Evolutionary conservation across 371 early-diverging fungal species (phyloP).

Genomic region (Lichtheimia corymbifera): DNA sequence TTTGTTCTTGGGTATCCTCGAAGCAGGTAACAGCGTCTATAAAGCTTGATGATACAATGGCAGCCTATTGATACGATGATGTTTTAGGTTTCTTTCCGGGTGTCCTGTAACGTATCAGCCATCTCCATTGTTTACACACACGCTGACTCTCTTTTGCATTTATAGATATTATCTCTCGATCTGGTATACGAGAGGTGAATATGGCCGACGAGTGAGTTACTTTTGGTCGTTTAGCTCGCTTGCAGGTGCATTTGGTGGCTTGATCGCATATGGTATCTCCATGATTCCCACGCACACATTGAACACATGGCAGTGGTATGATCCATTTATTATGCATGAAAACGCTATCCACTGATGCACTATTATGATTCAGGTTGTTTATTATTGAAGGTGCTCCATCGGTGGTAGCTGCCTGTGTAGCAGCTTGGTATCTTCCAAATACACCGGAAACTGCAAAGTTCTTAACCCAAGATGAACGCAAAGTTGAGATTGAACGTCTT

Average conservation of each 20-base stretch:
- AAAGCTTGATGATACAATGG: background rate
- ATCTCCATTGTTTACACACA: constrained; percentile 12
- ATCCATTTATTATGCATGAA: background rate
- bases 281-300: constrained; percentile 28
- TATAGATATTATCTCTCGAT: constrained; percentile 33
- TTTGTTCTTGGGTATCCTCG: constrained; percentile 23
- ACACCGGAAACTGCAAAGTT: constrained; percentile 58
- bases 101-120: constrained; percentile 25
- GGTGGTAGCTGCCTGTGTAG: constrained; percentile 35
- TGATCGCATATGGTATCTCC: constrained; percentile 38
- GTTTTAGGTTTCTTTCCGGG: constrained; percentile 29
- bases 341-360: background rate
- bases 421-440: constrained; percentile 55
- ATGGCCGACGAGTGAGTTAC: constrained; percentile 40
- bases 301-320: constrained; percentile 44
- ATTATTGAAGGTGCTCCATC: constrained; percentile 55
- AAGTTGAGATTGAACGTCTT: constrained; percentile 46
- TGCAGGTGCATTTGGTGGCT: constrained; percentile 46
- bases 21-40: constrained; percentile 13
- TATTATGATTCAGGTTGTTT: constrained; percentile 41
- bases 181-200: constrained; percentile 48
- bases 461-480: constrained; percentile 54
- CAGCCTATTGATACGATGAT: too few species aligned
- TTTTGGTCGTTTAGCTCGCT: constrained; percentile 46
- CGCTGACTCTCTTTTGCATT: background rate